These are phyloP conservation scores for Chlamydomonas sphaeroides DNA, from an alignment of 139 green algal genomes.

Conservation along the genomic window DNA sequence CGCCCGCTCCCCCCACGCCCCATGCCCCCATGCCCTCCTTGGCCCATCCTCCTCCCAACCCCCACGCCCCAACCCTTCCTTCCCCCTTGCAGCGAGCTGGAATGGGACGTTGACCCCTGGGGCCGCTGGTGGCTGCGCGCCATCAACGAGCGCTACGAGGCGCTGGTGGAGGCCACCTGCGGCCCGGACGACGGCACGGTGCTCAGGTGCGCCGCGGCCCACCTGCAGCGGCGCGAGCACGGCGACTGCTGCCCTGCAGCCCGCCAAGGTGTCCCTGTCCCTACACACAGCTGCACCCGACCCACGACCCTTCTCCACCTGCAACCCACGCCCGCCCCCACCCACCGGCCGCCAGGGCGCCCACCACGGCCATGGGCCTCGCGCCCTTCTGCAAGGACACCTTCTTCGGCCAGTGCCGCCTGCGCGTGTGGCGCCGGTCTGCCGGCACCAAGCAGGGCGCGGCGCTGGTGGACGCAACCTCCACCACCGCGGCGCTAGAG, in stretches of 20 bases:
- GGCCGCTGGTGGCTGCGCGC: constrained; percentile 78
- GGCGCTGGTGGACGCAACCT: constrained; percentile 78
- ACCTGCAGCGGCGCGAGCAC: not conserved
- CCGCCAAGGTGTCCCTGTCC: no score
- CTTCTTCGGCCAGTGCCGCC: constrained; percentile 77
- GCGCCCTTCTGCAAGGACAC: constrained; percentile 90
- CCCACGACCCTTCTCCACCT: no score
- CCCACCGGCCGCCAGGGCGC: constrained; percentile 58
- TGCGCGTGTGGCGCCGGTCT: constrained; percentile 75
- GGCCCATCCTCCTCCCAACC: no score
- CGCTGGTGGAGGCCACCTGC: constrained; percentile 75
- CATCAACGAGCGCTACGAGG: constrained; percentile 73
- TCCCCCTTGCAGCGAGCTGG: constrained; percentile 54
- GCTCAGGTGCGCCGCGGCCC: constrained; percentile 44
- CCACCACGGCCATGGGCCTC: constrained; percentile 83
- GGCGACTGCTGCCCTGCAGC: not conserved
- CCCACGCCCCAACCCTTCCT: no score
- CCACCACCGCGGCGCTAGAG: constrained; percentile 76
- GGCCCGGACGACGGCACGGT: constrained; percentile 62
- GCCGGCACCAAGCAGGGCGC: not conserved
- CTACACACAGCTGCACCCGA: no score
- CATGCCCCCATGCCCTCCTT: no score
- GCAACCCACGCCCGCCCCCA: not conserved
- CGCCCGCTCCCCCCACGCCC: no score
- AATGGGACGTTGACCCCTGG: constrained; percentile 92